phyloP scores from a whole-genome alignment of 306 rosid genomes.

The Begonia masoniana region DNA sequence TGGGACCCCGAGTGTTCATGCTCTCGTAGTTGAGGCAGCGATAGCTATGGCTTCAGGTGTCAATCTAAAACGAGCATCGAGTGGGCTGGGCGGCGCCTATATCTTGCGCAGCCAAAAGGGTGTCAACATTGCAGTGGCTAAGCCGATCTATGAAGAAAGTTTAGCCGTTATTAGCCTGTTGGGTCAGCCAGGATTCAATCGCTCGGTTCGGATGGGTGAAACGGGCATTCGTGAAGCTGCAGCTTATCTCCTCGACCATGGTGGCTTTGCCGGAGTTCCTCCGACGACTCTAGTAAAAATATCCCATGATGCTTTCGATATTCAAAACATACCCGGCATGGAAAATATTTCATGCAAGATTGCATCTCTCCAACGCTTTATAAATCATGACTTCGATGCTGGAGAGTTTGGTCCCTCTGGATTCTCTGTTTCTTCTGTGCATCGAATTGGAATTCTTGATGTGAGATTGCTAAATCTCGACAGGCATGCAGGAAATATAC shows the following conservation, averaged over 20 bases:
- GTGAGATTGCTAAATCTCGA: conserved; percentile 72
- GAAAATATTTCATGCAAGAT: conserved; percentile 32
- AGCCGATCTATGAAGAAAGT: conserved; percentile 88
- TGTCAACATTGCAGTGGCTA: conserved; percentile 62
- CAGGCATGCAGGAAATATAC: conserved; percentile 89
- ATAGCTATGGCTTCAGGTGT: conserved; percentile 70
- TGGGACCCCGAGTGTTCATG: conserved; percentile 36
- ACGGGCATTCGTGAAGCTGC: conserved; percentile 75
- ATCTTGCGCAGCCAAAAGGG: conserved; percentile 46
- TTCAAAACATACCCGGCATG: conserved; percentile 11
- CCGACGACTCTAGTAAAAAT: conserved; percentile 83
- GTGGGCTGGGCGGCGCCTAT: conserved; percentile 80
- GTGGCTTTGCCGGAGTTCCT: conserved; percentile 77
- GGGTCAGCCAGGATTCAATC: conserved; percentile 69
- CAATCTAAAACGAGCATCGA: conserved; percentile 44
- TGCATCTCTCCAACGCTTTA: conserved; percentile 76
- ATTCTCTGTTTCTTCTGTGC: conserved; percentile 67
- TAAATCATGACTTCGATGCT: conserved; percentile 73
- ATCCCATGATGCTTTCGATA: conserved; percentile 47
- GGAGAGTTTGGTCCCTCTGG: conserved; percentile 79
- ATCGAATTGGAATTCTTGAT: conserved; percentile 65
- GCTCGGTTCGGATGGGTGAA: conserved; percentile 69
- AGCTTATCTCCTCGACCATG: conserved; percentile 89
- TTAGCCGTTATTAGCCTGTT: conserved; percentile 57
- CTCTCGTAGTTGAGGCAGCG: conserved; percentile 72